These are phyloP conservation scores for Selaginella tamariscina DNA, from an alignment of 75 land plant species.

Conservation along the genomic window DNA sequence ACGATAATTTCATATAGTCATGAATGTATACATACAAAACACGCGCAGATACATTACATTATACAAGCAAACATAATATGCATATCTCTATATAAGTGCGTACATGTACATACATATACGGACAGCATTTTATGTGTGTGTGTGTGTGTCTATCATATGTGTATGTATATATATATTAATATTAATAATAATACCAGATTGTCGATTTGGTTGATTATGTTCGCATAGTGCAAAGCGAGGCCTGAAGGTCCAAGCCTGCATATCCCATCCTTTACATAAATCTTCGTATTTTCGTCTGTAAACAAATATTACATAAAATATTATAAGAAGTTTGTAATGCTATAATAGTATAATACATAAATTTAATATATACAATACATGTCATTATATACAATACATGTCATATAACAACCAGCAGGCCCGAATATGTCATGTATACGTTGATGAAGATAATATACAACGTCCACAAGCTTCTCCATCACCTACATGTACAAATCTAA, in stretches of 20 bases:
- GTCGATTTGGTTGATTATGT: slow-evolving; percentile 80
- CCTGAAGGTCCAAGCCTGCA: slow-evolving; percentile 43
- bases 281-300: not conserved
- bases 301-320: not conserved
- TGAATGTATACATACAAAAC: not conserved
- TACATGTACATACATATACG: too few species aligned
- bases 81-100: too few species aligned
- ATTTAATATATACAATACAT: too few species aligned
- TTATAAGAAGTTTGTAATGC: not conserved
- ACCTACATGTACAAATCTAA: too few species aligned
- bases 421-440: slow-evolving; percentile 47
- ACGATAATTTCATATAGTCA: not conserved
- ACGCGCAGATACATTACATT: not conserved
- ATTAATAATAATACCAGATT: slow-evolving; percentile 38
- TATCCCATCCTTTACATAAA: not conserved
- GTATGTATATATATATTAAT: not conserved
- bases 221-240: slow-evolving; percentile 90
- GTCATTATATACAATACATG: too few species aligned
- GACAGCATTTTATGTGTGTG: too few species aligned
- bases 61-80: not conserved
- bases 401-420: not conserved
- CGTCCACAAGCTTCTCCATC: slow-evolving; percentile 76
- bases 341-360: too few species aligned
- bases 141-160: too few species aligned
- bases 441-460: slow-evolving; percentile 51